Evolutionary conservation across 2,329 filamentous ascomycete genomes (phyloP).

Genomic region (Myriosclerotinia curreyana): DNA sequence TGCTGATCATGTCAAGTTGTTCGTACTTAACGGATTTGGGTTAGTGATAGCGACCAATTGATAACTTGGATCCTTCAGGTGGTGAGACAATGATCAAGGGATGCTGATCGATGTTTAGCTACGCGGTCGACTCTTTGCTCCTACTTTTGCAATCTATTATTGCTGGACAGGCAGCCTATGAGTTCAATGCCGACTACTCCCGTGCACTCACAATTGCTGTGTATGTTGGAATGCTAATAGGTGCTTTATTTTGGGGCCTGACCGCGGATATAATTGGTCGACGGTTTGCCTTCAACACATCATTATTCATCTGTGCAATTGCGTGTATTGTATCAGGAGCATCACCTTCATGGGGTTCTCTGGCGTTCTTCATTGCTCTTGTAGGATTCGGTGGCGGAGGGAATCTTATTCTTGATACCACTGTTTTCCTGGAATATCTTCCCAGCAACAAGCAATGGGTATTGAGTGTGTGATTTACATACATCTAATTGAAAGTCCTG

Average conservation of each 20-base stretch:
- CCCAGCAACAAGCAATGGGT: slow-evolving; percentile 61
- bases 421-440: slow-evolving; percentile 56
- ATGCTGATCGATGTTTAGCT: slow-evolving; percentile 40
- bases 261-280: slow-evolving; percentile 66
- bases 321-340: slow-evolving; percentile 64
- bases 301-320: slow-evolving; percentile 59
- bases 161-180: slow-evolving; percentile 53
- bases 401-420: slow-evolving; percentile 52
- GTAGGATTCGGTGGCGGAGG: slow-evolving; percentile 63
- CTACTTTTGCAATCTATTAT: slow-evolving; percentile 63
- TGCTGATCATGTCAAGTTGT: slow-evolving; percentile 41
- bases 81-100: background rate
- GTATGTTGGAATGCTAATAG: slow-evolving; percentile 54
- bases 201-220: slow-evolving; percentile 60
- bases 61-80: background rate
- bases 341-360: slow-evolving; percentile 62
- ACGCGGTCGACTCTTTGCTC: slow-evolving; percentile 55
- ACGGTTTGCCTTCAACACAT: slow-evolving; percentile 65
- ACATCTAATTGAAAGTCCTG: background rate
- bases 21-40: slow-evolving; percentile 60
- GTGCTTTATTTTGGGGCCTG: slow-evolving; percentile 67
- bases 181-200: slow-evolving; percentile 55
- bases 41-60: slow-evolving; percentile 33
- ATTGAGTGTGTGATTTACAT: slow-evolving; percentile 41
- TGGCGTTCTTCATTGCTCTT: slow-evolving; percentile 62